Evolutionary conservation across 176 grass and related monocot species (phyloP).

Genomic region (Poa pratensis): DNA sequence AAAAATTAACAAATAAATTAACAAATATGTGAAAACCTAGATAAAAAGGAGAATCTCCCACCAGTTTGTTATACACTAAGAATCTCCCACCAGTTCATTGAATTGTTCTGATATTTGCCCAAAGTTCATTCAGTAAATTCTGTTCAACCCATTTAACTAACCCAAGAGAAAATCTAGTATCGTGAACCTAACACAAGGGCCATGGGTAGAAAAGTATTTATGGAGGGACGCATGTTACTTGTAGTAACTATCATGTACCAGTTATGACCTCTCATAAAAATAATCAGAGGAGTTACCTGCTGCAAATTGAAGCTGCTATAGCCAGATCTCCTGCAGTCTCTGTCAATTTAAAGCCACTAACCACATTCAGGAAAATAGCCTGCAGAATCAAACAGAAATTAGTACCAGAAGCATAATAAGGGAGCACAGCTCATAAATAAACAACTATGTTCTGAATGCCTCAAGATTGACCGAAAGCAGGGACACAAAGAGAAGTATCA

Average conservation of each 20-base stretch:
- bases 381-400: constrained; percentile 45
- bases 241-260: neutral
- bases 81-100: neutral
- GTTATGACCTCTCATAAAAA: neutral
- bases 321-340: constrained; percentile 95
- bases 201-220: neutral
- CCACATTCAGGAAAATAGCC: constrained; percentile 86
- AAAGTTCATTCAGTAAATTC: neutral
- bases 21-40: neutral
- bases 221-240: neutral
- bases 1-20: neutral
- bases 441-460: neutral
- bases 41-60: neutral
- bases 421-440: constrained; percentile 10
- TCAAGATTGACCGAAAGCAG: constrained; percentile 11
- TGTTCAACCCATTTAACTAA: constrained; percentile 10
- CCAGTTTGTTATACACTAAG: neutral
- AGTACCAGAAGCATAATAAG: constrained; percentile 24
- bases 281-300: constrained; percentile 61
- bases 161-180: constrained; percentile 16
- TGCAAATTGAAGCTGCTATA: constrained; percentile 85
- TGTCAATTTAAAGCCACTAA: constrained; percentile 71
- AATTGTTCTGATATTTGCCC: neutral
- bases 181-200: neutral
- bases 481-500: neutral